Evolutionary conservation across 2,329 filamentous ascomycete genomes (phyloP), one percentile per base, ranked within the genome.

Genomic region (Phaeosphaeriaceae sp.): DNA sequence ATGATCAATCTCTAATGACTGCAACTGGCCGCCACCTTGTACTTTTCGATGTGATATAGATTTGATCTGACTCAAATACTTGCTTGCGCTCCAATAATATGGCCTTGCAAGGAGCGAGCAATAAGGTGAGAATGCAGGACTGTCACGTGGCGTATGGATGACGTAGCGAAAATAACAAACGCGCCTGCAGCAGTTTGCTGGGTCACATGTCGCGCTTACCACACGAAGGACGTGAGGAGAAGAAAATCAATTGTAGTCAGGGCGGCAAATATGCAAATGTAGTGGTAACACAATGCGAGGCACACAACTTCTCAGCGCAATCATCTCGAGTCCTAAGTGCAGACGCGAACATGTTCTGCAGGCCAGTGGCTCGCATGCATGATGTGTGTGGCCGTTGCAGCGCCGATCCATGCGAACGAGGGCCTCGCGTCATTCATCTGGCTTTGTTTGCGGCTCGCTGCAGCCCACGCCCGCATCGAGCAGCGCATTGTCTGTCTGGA

Each of bases 1-100:
- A 53, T 53, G 42, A 53, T 53, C 51, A 53, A 53, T 53, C 36
- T 53, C 17, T 53, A 53, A 53, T 53, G 27, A 24, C 42, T 46
- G 17, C 5, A 52, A 50, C 17, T 9, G 36, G 17, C 27, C 9
- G 27, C 47, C 10, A 7, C 9, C 36, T 11, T 48, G 11, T 11
- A 3, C 13, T 36, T 7, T 36, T 15, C 3, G 31, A 36, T 7
- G 13, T 11, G 31, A 15, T 31, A 11, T 31, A 31, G 25, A 31
- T n/a, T n/a, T n/a, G n/a, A n/a, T n/a, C n/a, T n/a, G n/a, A n/a
- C n/a, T n/a, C n/a, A n/a, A n/a, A n/a, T n/a, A n/a, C n/a, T n/a
- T n/a, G n/a, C n/a, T n/a, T n/a, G 9, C 25, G 9, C 25, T 27
- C 25, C 25, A 27, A 9, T 9, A 27, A 27, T 27, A 27, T 27